Base-by-base conservation (phyloP, 768 basidiomycete species). In the Asterophora parasitica region DNA sequence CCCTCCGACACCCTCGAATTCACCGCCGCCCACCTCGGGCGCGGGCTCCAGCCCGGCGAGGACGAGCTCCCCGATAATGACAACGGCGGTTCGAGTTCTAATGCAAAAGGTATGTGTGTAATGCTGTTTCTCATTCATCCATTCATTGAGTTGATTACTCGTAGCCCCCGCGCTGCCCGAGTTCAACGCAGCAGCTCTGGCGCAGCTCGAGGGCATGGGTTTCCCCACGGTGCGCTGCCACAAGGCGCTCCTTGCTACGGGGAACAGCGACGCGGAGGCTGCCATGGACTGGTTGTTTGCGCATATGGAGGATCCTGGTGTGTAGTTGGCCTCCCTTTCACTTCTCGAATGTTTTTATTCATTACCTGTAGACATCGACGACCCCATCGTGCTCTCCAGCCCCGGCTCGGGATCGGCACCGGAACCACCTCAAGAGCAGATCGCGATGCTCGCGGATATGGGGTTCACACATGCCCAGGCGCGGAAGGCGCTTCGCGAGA, bases 241-340 rank as follows among this genome's bases (percentile, higher is more conserved):
- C 58, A 93, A 92, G 56, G 96, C 94, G 0, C 64, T 98, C 4
- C 72, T 95, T 8, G 92, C 92, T 0, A 98, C 93, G 0, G 91
- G 92, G 0, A 83, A 85, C 55, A 69, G 65, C 12, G 81, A 83
- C 49, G 69, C 86, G 0, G 88, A 93, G 52, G 76, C 72, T 0
- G 96, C 96, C 0, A 95, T 95, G 92, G 84, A 92, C 49, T 99
- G 95, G 95, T 65, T 99, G 34, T 95, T 98, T 60, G 74, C 65
- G 36, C 95, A 97, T 63, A 90, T 94, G 89, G 94, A 97, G 0
- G 95, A 98, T 65, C 74, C 91, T 10, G 90, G 92, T 90, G 37
- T 7, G 72, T 54, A 19, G 20, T 31, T 17, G 39, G 4, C 13
- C 32, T 17, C n/a, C 31, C 37, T 12, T 42, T 20, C 37, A 2